phyloP scores from a whole-genome alignment of 139 green algal genomes.

The Micractinium sp. region DNA sequence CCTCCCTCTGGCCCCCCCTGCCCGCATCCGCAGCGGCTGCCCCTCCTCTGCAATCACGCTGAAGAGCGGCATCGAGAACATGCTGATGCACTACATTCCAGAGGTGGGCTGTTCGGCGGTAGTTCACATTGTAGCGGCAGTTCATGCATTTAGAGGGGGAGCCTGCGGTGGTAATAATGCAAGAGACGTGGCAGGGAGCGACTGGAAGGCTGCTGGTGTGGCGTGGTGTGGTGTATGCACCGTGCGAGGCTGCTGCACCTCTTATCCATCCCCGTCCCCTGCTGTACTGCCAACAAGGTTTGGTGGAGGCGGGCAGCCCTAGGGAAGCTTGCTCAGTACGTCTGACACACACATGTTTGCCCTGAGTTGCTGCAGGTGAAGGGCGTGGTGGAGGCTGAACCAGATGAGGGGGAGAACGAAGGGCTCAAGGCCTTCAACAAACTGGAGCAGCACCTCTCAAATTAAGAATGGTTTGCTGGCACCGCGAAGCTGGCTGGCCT shows the following conservation, averaged over 20 bases:
- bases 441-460: slow-evolving; percentile 77
- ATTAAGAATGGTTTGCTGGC: slow-evolving; percentile 13
- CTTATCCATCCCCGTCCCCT: too few relatives aligned
- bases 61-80: slow-evolving; percentile 99
- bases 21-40: slow-evolving; percentile 90
- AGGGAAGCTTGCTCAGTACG: neutral
- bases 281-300: too few relatives aligned
- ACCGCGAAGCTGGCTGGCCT: neutral
- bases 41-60: slow-evolving; percentile 94
- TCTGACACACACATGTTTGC: neutral
- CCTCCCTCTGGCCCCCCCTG: too few relatives aligned
- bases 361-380: slow-evolving; percentile 39
- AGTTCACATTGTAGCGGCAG: too few relatives aligned
- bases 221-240: too few relatives aligned
- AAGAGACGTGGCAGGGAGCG: too few relatives aligned
- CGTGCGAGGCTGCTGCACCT: too few relatives aligned
- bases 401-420: slow-evolving; percentile 79
- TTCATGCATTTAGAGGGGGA: too few relatives aligned
- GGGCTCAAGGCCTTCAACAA: slow-evolving; percentile 74
- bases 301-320: neutral
- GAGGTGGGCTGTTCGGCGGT: slow-evolving; percentile 47
- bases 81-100: slow-evolving; percentile 97
- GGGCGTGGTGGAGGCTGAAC: slow-evolving; percentile 64
- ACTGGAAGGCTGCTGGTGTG: too few relatives aligned
- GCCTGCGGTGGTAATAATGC: too few relatives aligned